These are phyloP conservation scores for Ramalina intermedia DNA, from an alignment of 495 filamentous ascomycete species.

Conservation along the genomic window DNA sequence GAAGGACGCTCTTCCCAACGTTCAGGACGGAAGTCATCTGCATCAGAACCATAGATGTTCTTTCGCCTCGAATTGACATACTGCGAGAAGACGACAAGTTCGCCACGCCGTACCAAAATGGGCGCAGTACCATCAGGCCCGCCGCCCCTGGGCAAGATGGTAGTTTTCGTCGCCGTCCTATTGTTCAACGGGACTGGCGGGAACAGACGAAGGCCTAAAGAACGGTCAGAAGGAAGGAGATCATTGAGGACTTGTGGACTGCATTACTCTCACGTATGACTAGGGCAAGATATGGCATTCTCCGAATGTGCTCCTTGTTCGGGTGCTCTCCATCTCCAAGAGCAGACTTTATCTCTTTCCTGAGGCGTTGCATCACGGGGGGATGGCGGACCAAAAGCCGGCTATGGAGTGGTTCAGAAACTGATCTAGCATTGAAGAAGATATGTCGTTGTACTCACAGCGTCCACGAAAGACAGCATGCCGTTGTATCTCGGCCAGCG, in stretches of 20 bases:
- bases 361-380: conserved; percentile 12
- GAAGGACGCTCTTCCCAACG: conserved; percentile 23
- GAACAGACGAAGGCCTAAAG: conserved; percentile 42
- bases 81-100: conserved; percentile 16
- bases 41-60: conserved; percentile 15
- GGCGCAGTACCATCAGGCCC: conserved; percentile 51
- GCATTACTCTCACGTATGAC: conserved; percentile 24
- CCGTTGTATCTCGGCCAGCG: conserved; percentile 50
- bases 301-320: conserved; percentile 22
- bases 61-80: conserved; percentile 16
- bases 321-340: conserved; percentile 14
- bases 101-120: conserved; percentile 46
- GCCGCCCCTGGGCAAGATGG: conserved; percentile 55
- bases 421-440: background rate
- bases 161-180: conserved; percentile 51
- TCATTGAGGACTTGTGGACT: conserved; percentile 12
- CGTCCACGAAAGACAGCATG: conserved; percentile 30
- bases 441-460: conserved; percentile 6
- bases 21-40: conserved; percentile 26
- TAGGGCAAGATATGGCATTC: conserved; percentile 27
- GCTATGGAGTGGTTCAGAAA: conserved; percentile 1
- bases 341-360: conserved; percentile 17
- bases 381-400: conserved; percentile 20
- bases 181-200: conserved; percentile 63
- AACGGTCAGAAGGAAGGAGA: background rate